phyloP scores from a whole-genome alignment of 345 rosid species.

The Viola odorata region DNA sequence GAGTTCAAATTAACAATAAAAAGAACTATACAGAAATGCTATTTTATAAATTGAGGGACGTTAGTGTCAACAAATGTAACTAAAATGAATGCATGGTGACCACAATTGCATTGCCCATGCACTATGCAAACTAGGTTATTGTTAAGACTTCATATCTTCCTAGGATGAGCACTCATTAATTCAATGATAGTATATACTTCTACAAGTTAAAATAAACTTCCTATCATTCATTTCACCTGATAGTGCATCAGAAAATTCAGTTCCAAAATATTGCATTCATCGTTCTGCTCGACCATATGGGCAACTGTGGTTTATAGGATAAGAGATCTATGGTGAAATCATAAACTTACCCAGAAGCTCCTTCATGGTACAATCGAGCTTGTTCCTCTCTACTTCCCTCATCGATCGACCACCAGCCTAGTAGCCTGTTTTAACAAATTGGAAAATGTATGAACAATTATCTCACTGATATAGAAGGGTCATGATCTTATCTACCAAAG shows the following conservation, averaged over 20 bases:
- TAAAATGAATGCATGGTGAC: background rate
- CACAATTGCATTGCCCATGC: background rate
- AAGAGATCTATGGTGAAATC: no score
- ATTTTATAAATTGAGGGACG: background rate
- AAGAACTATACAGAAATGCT: background rate
- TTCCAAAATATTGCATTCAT: no score
- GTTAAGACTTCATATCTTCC: no score
- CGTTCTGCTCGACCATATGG: no score
- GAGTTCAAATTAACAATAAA: no score
- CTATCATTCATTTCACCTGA: no score
- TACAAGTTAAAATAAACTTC: background rate
- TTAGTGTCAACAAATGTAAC: background rate
- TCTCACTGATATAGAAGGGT: background rate
- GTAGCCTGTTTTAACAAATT: constrained; percentile 45
- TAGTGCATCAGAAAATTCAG: no score
- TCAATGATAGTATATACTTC: background rate
- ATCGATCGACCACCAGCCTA: constrained; percentile 99
- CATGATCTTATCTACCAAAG: constrained; percentile 1
- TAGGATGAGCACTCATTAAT: background rate
- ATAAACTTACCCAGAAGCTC: constrained; percentile 59
- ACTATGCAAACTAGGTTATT: background rate
- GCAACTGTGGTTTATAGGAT: no score
- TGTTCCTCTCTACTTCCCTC: constrained; percentile 95
- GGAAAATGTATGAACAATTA: constrained; percentile 11
- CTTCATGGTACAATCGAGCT: constrained; percentile 67